phyloP scores from a whole-genome alignment of 208 protist species.

The Trypanosoma caninum region DNA sequence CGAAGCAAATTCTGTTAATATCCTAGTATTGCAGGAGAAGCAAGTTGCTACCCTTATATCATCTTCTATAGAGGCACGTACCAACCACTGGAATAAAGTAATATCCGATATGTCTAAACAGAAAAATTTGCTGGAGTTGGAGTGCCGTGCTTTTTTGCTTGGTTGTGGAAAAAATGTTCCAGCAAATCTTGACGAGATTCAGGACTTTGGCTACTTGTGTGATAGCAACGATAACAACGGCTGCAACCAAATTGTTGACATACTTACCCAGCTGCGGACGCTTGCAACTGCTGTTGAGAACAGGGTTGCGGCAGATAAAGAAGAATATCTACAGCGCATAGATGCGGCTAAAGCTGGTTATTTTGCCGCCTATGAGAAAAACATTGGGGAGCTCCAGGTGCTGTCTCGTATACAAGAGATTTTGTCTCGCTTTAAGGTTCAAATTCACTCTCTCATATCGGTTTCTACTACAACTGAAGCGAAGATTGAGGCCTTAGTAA shows the following conservation, averaged over 20 bases:
- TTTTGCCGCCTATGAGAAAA: constrained; percentile 36
- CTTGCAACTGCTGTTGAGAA: constrained; percentile 29
- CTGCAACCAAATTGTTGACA: constrained; percentile 26
- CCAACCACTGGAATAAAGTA: constrained; percentile 29
- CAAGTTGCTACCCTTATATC: constrained; percentile 39
- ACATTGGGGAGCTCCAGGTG: constrained; percentile 57
- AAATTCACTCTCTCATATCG: constrained; percentile 57
- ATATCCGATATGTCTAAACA: constrained; percentile 31
- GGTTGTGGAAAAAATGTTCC: constrained; percentile 34
- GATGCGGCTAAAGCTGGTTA: constrained; percentile 22
- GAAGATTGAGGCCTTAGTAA: constrained; percentile 31
- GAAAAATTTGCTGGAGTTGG: constrained; percentile 34
- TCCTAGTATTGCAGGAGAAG: constrained; percentile 48
- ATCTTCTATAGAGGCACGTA: constrained; percentile 42
- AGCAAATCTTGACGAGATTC: constrained; percentile 21
- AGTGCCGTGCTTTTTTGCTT: constrained; percentile 39
- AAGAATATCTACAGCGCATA: constrained; percentile 24
- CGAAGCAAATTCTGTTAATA: constrained; percentile 25
- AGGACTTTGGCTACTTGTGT: constrained; percentile 3
- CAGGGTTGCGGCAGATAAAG: constrained; percentile 25
- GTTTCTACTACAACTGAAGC: constrained; percentile 47
- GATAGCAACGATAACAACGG: constrained; percentile 22
- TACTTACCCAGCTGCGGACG: constrained; percentile 23
- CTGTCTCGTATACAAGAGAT: constrained; percentile 58
- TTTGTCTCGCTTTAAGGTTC: constrained; percentile 54